Evolutionary conservation across 1,284 basidiomycete genomes (phyloP).

Genomic region (Ceratobasidium sp.): DNA sequence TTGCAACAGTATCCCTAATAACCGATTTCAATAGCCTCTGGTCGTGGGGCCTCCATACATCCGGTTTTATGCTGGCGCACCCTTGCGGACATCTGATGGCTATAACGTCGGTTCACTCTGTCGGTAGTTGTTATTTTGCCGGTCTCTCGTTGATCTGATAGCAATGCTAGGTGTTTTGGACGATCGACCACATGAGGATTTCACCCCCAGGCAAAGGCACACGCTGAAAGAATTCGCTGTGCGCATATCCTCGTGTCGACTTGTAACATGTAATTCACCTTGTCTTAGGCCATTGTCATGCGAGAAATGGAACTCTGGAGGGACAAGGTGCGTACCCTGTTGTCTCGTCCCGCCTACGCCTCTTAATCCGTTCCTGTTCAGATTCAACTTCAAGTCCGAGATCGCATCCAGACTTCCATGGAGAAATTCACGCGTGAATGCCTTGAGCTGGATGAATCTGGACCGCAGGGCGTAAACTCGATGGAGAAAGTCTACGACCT

Average conservation of each 20-base stretch:
- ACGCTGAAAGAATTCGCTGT: conserved; percentile 93
- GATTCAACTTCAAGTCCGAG: conserved; percentile 91
- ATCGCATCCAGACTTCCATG: conserved; percentile 94
- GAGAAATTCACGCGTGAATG: conserved; percentile 96
- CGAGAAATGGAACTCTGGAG: conserved; percentile 95
- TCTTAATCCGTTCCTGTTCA: conserved; percentile 53
- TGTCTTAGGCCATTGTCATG: conserved; percentile 85
- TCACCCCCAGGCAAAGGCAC: conserved; percentile 89
- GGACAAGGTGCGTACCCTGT: conserved; percentile 77
- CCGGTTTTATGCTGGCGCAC: conserved; percentile 93
- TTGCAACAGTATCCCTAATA: not conserved
- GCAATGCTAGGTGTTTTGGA: conserved; percentile 74
- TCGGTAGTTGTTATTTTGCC: not conserved
- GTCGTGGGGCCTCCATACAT: conserved; percentile 77
- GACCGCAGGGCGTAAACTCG: conserved; percentile 57
- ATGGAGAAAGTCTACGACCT: conserved; percentile 92
- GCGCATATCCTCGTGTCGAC: conserved; percentile 3
- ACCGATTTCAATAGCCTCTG: conserved; percentile 70
- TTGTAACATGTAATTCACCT: conserved; percentile 10
- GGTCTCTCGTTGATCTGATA: not conserved
- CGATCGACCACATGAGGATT: conserved; percentile 85
- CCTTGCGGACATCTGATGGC: conserved; percentile 89
- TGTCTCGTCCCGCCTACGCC: not conserved
- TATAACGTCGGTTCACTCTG: conserved; percentile 87
- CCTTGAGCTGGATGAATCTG: conserved; percentile 82